phyloP scores from a whole-genome alignment of 75 land plant genomes.

The Sequoiadendron giganteum region DNA sequence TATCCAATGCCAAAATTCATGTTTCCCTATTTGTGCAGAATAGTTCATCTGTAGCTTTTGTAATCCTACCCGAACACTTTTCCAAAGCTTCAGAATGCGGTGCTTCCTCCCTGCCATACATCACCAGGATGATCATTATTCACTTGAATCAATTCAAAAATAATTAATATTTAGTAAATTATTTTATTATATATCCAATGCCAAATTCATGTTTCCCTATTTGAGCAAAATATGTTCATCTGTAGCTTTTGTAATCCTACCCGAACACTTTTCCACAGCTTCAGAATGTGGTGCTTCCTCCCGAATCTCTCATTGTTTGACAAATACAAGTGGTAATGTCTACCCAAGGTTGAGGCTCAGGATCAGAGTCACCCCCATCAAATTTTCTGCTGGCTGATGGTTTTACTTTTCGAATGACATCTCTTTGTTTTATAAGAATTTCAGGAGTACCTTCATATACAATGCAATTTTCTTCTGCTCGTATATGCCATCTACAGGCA shows the following conservation, averaged over 20 bases:
- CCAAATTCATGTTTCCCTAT: background rate
- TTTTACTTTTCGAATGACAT: conserved; percentile 45
- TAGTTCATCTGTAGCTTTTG: background rate
- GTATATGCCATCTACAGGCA: conserved; percentile 81
- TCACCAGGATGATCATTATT: no score
- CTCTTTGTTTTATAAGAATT: conserved; percentile 87
- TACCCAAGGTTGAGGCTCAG: conserved; percentile 82
- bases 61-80: conserved; percentile 68
- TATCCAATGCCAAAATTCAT: background rate
- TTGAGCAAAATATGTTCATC: conserved; percentile 3
- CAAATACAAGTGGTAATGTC: conserved; percentile 82
- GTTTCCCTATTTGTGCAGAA: background rate
- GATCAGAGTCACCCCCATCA: conserved; percentile 55
- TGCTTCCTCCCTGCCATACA: no score
- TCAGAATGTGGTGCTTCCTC: conserved; percentile 77
- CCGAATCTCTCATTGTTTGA: conserved; percentile 47
- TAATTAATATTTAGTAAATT: background rate
- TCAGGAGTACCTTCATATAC: conserved; percentile 90
- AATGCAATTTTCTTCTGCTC: conserved; percentile 81
- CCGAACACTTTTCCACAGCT: conserved; percentile 71
- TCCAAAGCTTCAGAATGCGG: no score
- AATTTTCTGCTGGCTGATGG: conserved; percentile 58
- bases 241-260: conserved; percentile 27
- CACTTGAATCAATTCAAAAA: no score
- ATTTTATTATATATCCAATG: background rate